phyloP scores from a whole-genome alignment of 805 yeast genomes.

The Kockiozyma suomiensis region DNA sequence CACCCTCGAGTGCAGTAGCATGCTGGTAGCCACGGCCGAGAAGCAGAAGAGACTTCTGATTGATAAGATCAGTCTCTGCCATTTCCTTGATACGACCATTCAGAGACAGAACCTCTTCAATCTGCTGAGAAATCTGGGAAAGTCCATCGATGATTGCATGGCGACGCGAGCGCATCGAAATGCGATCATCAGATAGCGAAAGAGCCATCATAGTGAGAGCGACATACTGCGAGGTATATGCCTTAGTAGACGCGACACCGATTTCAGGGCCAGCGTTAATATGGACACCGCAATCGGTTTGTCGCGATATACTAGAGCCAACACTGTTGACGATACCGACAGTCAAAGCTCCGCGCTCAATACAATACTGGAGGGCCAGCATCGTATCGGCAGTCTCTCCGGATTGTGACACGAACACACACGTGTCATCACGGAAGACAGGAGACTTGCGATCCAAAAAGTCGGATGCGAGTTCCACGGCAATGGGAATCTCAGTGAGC shows the following conservation, averaged over 20 bases:
- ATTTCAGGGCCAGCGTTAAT: conserved; percentile 99
- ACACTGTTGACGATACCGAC: conserved; percentile 97
- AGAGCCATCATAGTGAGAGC: conserved; percentile 96
- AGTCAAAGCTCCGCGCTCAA: conserved; percentile 95
- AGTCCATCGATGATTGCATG: conserved; percentile 84
- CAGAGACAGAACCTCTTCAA: conserved; percentile 70
- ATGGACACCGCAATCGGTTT: conserved; percentile 98
- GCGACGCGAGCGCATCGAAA: conserved; percentile 76
- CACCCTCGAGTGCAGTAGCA: conserved; percentile 98
- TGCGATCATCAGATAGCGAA: conserved; percentile 88
- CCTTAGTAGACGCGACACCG: conserved; percentile 99
- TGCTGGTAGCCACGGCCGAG: conserved; percentile 97
- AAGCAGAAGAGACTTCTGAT: conserved; percentile 82
- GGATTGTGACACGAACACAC: conserved; percentile 96
- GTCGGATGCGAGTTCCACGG: conserved; percentile 91
- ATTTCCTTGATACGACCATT: conserved; percentile 73
- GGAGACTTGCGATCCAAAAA: conserved; percentile 93
- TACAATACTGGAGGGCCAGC: conserved; percentile 91
- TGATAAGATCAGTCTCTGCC: conserved; percentile 71
- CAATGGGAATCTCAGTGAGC: conserved; percentile 89
- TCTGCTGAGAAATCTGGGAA: conserved; percentile 80
- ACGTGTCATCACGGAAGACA: conserved; percentile 97
- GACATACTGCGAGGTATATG: conserved; percentile 96
- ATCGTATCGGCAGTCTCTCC: conserved; percentile 99
- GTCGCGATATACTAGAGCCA: conserved; percentile 95